Evolutionary conservation across 2,329 filamentous ascomycete species (phyloP).

Genomic region (Fusarium circinatum): DNA sequence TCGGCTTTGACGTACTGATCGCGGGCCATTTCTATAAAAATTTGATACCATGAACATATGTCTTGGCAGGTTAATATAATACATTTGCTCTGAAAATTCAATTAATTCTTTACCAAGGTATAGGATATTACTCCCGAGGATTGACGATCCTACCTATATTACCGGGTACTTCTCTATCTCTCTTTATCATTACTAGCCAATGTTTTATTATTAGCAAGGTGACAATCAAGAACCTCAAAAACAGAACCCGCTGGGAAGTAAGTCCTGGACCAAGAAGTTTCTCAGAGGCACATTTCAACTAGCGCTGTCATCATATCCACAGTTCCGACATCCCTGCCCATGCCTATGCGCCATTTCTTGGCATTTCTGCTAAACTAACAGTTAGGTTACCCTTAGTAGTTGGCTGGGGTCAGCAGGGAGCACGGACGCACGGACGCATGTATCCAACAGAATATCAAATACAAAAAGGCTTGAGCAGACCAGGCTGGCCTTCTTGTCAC

Average conservation of each 20-base stretch:
- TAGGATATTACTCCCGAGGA: neutral
- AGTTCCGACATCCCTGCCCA: constrained; percentile 26
- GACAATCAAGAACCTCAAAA: neutral
- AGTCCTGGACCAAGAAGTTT: neutral
- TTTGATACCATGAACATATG: constrained; percentile 1
- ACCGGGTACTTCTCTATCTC: neutral
- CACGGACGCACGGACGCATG: neutral
- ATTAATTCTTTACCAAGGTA: neutral
- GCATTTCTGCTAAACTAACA: constrained; percentile 18
- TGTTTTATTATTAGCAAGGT: neutral
- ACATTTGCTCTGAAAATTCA: no score
- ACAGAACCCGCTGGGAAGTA: neutral
- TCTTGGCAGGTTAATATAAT: constrained; percentile 6
- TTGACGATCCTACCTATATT: neutral
- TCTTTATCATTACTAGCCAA: neutral
- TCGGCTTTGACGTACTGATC: neutral
- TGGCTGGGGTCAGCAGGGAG: constrained; percentile 24
- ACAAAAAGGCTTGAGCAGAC: constrained; percentile 1
- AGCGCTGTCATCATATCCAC: constrained; percentile 24
- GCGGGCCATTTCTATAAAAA: neutral
- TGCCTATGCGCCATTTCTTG: constrained; percentile 40
- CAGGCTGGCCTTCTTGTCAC: neutral
- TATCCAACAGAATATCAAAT: constrained; percentile 16
- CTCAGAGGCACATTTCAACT: constrained; percentile 5
- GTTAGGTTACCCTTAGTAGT: neutral